These are phyloP conservation scores for Mycocentrospora acerina DNA, from an alignment of 2,329 filamentous ascomycete genomes.

Conservation along the genomic window DNA sequence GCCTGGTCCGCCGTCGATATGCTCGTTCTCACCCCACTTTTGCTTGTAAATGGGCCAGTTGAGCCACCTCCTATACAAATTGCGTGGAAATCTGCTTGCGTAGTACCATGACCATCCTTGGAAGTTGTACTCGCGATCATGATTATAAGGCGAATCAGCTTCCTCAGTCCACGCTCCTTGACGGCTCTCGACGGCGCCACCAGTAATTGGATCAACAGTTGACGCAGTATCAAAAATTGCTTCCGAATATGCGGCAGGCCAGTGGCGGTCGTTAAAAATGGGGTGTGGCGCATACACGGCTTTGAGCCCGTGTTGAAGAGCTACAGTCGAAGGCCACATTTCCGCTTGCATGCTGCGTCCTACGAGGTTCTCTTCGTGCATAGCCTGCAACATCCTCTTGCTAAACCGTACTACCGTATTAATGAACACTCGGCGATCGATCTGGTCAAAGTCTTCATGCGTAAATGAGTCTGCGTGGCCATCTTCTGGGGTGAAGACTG, in stretches of 20 bases:
- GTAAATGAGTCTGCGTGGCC: slow-evolving; percentile 58
- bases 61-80: slow-evolving; percentile 83
- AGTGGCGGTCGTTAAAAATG: slow-evolving; percentile 81
- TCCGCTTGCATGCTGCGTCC: slow-evolving; percentile 92
- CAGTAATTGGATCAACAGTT: slow-evolving; percentile 20
- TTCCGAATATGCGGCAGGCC: slow-evolving; percentile 78
- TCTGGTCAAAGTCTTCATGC: slow-evolving; percentile 48
- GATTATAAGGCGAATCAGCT: slow-evolving; percentile 47
- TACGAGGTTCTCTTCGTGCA: slow-evolving; percentile 88
- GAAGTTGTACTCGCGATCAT: slow-evolving; percentile 85
- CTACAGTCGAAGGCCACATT: slow-evolving; percentile 90
- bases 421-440: slow-evolving; percentile 79
- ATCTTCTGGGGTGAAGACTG: slow-evolving; percentile 86
- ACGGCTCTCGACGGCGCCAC: slow-evolving; percentile 61
- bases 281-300: slow-evolving; percentile 89
- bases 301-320: slow-evolving; percentile 89
- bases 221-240: slow-evolving; percentile 69
- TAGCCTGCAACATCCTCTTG: slow-evolving; percentile 73
- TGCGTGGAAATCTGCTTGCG: slow-evolving; percentile 76
- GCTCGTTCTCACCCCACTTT: slow-evolving; percentile 75
- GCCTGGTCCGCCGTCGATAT: slow-evolving; percentile 47
- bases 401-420: slow-evolving; percentile 87
- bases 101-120: slow-evolving; percentile 90
- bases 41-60: slow-evolving; percentile 78
- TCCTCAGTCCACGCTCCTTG: slow-evolving; percentile 51